Evolutionary conservation across 768 basidiomycete species (phyloP).

Genomic region (Trametes meyenii): DNA sequence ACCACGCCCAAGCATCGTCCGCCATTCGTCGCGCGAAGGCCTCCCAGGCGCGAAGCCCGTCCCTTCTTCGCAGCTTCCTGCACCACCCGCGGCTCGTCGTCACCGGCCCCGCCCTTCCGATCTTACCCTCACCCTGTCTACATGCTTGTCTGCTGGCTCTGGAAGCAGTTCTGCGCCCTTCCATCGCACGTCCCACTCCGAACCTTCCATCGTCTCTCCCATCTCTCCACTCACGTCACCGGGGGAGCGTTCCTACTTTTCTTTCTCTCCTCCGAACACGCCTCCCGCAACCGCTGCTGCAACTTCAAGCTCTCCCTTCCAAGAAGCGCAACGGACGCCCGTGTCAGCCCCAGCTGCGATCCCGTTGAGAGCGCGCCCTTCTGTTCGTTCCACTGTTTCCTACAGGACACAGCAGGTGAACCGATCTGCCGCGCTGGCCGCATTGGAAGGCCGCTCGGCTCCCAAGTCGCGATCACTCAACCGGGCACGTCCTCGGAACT

Average conservation of each 20-base stretch:
- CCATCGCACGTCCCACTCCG: constrained; percentile 31
- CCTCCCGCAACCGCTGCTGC: constrained; percentile 18
- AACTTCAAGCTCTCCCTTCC: constrained; percentile 1
- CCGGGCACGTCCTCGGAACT: constrained; percentile 44
- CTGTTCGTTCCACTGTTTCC: constrained; percentile 46
- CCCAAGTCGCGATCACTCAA: background rate
- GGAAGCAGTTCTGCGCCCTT: constrained; percentile 3
- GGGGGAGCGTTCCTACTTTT: constrained; percentile 26
- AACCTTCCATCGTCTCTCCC: constrained; percentile 27
- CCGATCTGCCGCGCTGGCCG: constrained; percentile 62
- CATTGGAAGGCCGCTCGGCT: constrained; percentile 56
- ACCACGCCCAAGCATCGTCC: constrained; percentile 21
- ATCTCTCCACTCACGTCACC: constrained; percentile 27
- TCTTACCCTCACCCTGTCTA: constrained; percentile 30
- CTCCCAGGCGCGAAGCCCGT: constrained; percentile 66
- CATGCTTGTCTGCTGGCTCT: constrained; percentile 20
- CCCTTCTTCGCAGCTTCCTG: constrained; percentile 55
- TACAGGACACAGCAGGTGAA: constrained; percentile 47
- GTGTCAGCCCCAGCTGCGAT: constrained; percentile 21
- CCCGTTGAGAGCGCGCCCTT: constrained; percentile 20
- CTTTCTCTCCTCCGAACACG: constrained; percentile 26
- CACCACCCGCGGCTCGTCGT: constrained; percentile 36
- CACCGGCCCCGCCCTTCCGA: constrained; percentile 27
- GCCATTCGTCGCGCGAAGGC: constrained; percentile 44
- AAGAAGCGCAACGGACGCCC: constrained; percentile 3